Evolutionary conservation across 192 early-diverging fungal genomes (phyloP).

Genomic region (Linnemannia elongata): DNA sequence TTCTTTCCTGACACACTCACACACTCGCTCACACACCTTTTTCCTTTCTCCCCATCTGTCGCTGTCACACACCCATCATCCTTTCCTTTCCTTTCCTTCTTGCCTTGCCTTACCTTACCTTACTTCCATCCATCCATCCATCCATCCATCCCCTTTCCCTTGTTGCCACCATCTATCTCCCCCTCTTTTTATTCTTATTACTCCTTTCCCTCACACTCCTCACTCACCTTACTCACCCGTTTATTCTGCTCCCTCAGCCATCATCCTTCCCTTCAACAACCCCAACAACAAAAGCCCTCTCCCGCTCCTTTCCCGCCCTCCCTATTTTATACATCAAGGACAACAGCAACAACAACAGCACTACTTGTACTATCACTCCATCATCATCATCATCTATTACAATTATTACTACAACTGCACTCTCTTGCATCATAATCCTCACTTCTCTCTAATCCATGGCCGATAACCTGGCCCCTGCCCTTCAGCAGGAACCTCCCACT

Average conservation of each 20-base stretch:
- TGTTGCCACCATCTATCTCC: neutral
- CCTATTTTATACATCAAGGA: neutral
- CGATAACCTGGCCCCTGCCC: constrained; percentile 34
- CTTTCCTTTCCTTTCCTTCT: no score
- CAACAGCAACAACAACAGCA: no score
- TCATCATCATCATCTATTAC: constrained; percentile 12
- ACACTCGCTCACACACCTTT: neutral
- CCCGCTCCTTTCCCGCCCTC: neutral
- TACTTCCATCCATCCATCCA: neutral
- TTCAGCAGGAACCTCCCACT: constrained; percentile 20
- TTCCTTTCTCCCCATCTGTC: neutral
- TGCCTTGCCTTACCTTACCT: no score
- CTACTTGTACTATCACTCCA: neutral
- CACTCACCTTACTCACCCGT: neutral
- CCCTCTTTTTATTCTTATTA: neutral
- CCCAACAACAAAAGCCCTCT: neutral
- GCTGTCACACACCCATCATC: constrained; percentile 2
- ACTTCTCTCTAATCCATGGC: constrained; percentile 19
- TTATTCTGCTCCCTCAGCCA: neutral
- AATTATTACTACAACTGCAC: no score
- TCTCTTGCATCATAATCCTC: neutral
- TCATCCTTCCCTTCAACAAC: neutral
- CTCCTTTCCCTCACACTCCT: neutral
- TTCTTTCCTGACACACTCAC: no score
- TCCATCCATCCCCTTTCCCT: constrained; percentile 3